Base-by-base conservation (phyloP, 768 basidiomycete species). In the Tremella fuciformis region DNA sequence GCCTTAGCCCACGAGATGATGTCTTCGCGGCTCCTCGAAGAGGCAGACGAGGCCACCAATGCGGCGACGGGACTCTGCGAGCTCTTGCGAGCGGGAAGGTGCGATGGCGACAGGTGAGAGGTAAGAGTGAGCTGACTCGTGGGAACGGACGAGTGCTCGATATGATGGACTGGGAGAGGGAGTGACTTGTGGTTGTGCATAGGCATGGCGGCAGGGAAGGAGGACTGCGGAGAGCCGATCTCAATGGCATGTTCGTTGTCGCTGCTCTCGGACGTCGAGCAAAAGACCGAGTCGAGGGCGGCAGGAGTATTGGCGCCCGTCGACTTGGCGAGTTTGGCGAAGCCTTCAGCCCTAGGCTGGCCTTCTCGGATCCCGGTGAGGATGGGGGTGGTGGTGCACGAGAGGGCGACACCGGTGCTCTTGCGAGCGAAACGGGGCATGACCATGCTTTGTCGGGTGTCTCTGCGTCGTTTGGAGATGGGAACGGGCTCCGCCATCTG, bases 181-280 rank as follows among this genome's bases (percentile, higher is more conserved):
- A 29, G 13, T 19, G 39, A 55, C n/a, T 46, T 46, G 42, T 46
- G 42, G 16, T 22, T 34, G 24, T 34, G 34, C 19, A 34, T 26
- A 8, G 47, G 7, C 3, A 18, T 42, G 26, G 26, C 13, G n/a
- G 39, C 24, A 13, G 44, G 55, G 34, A 22, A 29, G 26, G 42
- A 48, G 18, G 18, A 25, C 21, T 48, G 18, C 9, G 55, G 46
- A 2, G 46, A 56, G 42, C 42, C 42, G 26, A 42, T 19, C 13
- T 56, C 26, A n/a, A 21, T n/a, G 19, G 37, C 51, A 34, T 34
- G 47, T 47, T 73, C 68, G 18, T 64, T 62, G 18, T 65, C 65
- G 42, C 69, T 70, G 47, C 62, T 64, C 38, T 73, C 71, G 1
- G 71, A 73, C 16, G 69, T 73, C 16, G 71, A 73, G 53, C 67